A percentile compares a stretch with the other conserved stretches of the same genome.
Conservation (phyloP, 192 early-diverging fungal species). For the Coemansia aciculifera region DNA sequence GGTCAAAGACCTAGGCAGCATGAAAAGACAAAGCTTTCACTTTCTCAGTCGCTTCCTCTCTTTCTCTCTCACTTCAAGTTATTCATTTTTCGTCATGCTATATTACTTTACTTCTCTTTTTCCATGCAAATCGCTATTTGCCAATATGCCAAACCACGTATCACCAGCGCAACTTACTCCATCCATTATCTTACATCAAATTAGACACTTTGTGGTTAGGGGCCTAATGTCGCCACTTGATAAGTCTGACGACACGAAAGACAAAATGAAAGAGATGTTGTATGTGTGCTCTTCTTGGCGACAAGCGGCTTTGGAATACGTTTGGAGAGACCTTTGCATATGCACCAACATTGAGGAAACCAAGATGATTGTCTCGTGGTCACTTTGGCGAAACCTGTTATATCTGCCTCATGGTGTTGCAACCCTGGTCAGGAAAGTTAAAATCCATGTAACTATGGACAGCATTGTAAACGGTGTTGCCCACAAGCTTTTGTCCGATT, state of each 20-base stretch:
- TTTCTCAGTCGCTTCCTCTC: too few species aligned
- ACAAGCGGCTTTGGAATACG: background rate
- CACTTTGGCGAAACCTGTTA: background rate
- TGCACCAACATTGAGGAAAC: background rate
- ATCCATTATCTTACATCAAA: background rate
- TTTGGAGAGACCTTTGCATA: background rate
- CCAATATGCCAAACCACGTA: background rate
- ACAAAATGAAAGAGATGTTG: background rate
- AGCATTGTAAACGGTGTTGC: background rate
- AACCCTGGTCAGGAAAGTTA: background rate
- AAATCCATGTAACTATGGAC: background rate
- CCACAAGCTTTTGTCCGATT: background rate
- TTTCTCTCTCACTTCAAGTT: too few species aligned
- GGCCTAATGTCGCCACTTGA: background rate
- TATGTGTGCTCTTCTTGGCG: background rate
- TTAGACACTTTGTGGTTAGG: background rate
- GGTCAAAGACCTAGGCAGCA: too few species aligned
- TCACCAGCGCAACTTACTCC: background rate
- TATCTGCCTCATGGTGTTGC: background rate
- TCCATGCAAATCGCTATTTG: too few species aligned
- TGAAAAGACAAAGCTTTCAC: too few species aligned
- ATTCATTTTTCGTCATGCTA: too few species aligned
- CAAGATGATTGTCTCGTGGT: background rate
- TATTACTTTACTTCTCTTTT: too few species aligned
- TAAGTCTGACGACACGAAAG: background rate